A percentile compares a stretch with the other conserved stretches of the same genome.
These are phyloP conservation scores for Penicillium brasilianum DNA, from an alignment of 2,329 filamentous ascomycete species.

Conservation along the genomic window DNA sequence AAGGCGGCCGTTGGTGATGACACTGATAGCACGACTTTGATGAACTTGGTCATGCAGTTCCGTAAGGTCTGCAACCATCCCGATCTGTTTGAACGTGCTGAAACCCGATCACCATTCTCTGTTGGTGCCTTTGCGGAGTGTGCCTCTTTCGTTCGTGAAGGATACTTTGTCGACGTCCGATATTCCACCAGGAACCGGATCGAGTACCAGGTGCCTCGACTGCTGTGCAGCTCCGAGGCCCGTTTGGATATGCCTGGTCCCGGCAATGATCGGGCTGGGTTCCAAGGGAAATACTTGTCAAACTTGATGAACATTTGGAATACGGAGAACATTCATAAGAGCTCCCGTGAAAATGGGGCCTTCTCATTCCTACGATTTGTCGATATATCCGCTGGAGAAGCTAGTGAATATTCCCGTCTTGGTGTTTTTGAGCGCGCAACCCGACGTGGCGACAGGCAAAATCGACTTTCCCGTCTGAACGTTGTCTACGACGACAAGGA, in stretches of 20 bases:
- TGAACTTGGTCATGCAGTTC: constrained; percentile 99
- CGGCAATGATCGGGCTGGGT: constrained; percentile 77
- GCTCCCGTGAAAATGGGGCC: constrained; percentile 63
- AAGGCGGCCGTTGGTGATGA: constrained; percentile 95
- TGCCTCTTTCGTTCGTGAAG: constrained; percentile 91
- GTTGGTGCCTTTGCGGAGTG: constrained; percentile 91
- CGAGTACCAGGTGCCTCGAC: constrained; percentile 78
- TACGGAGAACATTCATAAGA: constrained; percentile 74
- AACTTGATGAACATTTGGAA: constrained; percentile 92
- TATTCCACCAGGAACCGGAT: constrained; percentile 90
- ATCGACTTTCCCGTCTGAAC: constrained; percentile 69
- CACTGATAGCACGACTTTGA: constrained; percentile 90
- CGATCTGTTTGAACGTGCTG: constrained; percentile 92
- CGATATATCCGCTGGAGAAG: constrained; percentile 75
- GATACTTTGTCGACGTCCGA: constrained; percentile 74
- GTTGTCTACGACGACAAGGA: constrained; percentile 71
- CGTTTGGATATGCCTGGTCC: constrained; percentile 74
- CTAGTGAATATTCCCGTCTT: constrained; percentile 69
- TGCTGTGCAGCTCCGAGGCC: constrained; percentile 82
- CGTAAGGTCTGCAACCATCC: constrained; percentile 99
- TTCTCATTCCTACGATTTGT: constrained; percentile 93
- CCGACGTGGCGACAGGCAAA: constrained; percentile 56
- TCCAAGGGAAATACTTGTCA: constrained; percentile 74
- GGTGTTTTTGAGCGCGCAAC: constrained; percentile 76
- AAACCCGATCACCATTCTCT: constrained; percentile 84